Conservation (phyloP, 345 rosid genomes). For the Bretschneidera sinensis region DNA sequence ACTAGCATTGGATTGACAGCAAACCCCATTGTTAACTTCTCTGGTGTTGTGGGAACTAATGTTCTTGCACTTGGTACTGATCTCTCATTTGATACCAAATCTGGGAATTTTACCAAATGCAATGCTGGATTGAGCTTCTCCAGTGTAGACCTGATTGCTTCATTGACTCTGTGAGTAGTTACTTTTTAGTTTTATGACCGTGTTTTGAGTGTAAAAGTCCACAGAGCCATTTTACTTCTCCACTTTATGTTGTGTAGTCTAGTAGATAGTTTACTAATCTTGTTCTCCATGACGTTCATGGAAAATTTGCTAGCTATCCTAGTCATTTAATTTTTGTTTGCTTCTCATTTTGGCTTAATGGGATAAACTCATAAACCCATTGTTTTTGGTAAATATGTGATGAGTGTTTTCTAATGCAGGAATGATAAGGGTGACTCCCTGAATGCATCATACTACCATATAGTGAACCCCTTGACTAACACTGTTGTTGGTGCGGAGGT, state of each 20-base stretch:
- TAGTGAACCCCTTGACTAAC: constrained; percentile 67
- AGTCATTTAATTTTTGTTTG: too few species aligned
- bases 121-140: constrained; percentile 71
- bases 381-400: too few species aligned
- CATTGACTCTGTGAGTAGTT: constrained; percentile 68
- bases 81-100: constrained; percentile 67
- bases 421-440: constrained; percentile 76
- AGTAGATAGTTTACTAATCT: too few species aligned
- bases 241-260: too few species aligned
- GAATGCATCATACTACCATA: constrained; percentile 84
- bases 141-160: constrained; percentile 68
- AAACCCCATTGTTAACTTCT: constrained; percentile 76
- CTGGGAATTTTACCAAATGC: constrained; percentile 68
- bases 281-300: too few species aligned
- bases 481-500: constrained; percentile 98
- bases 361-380: too few species aligned
- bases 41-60: constrained; percentile 77
- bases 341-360: too few species aligned
- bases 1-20: constrained; percentile 81
- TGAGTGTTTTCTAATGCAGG: too few species aligned
- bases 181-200: too few species aligned
- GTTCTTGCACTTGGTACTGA: constrained; percentile 75
- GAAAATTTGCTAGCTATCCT: too few species aligned
- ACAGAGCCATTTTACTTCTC: too few species aligned
- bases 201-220: too few species aligned